These are phyloP conservation scores for Isoetes engelmannii DNA, from an alignment of 83 land plant species.

Conservation along the genomic window DNA sequence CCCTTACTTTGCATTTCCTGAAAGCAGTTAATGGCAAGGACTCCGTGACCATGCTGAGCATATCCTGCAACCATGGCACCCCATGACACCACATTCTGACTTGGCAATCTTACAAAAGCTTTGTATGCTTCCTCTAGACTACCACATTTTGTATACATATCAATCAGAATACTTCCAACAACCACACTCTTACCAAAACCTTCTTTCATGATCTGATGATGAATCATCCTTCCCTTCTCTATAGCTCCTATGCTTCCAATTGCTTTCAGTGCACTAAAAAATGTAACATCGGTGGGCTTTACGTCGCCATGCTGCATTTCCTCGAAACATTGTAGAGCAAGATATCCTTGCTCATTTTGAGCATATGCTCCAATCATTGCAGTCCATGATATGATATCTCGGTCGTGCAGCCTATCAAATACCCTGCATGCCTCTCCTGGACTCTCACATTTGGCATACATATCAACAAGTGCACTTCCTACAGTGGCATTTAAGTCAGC, in stretches of 20 bases:
- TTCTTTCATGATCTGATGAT: conserved; percentile 6
- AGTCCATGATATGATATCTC: conserved; percentile 22
- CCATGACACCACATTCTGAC: conserved; percentile 13
- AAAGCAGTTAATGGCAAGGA: neutral
- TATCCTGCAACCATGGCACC: conserved; percentile 21
- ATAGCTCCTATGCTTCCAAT: conserved; percentile 11
- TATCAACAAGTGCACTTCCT: conserved; percentile 20
- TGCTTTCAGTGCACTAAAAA: conserved; percentile 13
- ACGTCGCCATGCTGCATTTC: conserved; percentile 6
- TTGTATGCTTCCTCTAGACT: conserved; percentile 18
- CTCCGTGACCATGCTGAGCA: conserved; percentile 3
- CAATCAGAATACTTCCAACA: conserved; percentile 20
- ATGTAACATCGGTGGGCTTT: conserved; percentile 9
- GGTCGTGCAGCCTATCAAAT: conserved; percentile 8
- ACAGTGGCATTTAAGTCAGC: conserved; percentile 11
- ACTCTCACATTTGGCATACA: conserved; percentile 23
- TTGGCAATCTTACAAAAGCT: conserved; percentile 13
- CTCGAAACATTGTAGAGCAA: conserved; percentile 12
- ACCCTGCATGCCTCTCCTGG: conserved; percentile 12
- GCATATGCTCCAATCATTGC: conserved; percentile 21
- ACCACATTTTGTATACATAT: conserved; percentile 27
- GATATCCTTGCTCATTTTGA: conserved; percentile 3
- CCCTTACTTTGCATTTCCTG: neutral
- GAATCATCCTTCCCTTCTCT: conserved; percentile 9
- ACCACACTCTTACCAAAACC: conserved; percentile 12